Evolutionary conservation across 257 asterid species (phyloP), one percentile per base, ranked within the genome.

Genomic region (Ballota nigra): DNA sequence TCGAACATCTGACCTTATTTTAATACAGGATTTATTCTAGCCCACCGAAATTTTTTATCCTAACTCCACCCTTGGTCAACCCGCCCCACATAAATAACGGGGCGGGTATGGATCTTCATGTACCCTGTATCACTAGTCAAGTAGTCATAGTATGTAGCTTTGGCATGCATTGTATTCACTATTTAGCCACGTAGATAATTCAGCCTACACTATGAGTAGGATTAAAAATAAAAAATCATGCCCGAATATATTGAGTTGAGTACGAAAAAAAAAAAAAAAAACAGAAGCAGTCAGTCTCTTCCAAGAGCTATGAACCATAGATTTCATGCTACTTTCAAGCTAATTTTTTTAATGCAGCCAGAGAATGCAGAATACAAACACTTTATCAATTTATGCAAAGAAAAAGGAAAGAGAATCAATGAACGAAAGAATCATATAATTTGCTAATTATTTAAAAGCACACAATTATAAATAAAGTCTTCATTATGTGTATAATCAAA

Each of bases 401-500:
- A 12, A 62, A 74, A 19, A 49, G 55, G 59, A 47, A 64, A 57
- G 77, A 45, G 53, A 76, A 63, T 62, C 63, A 10, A 63, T 26
- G 4, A 19, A 29, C 53, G 43, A 12, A 38, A n/a, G 36, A 23
- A 69, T 33, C 24, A 62, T 4, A 76, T 45, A 29, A 56, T 26
- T 45, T 29, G 28, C 60, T 40, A 15, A 58, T 51, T 47, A 45
- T 31, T 64, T 38, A 47, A 63, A 16, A 59, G 49, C 43, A 38
- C 36, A 43, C 45, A 15, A 60, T 53, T 71, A 38, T 22, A 18
- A 45, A 58, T 18, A 55, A 72, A 47, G 24, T 31, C 18, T 6
- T 22, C 5, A 53, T 45, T 38, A 5, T 70, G 63, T 69, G 43
- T 34, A 51, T 63, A 41, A 51, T 70, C 28, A 67, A 43, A 53